Percentiles rank a stretch among this genome's conserved stretches.
phyloP scores from a whole-genome alignment of 371 early-diverging fungal genomes.

The Cokeromyces recurvatus region DNA sequence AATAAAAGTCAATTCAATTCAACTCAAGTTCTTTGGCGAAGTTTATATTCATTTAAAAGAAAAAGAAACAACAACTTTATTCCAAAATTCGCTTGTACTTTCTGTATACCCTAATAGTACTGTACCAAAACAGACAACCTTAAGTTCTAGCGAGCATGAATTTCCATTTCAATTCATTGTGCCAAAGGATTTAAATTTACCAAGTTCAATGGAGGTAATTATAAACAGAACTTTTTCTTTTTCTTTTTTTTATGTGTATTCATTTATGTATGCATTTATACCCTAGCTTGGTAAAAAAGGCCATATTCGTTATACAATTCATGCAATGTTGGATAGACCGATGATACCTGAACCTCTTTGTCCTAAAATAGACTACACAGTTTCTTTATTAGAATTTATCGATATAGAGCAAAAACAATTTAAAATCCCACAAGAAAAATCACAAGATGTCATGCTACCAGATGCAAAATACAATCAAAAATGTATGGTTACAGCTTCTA shows the following conservation, averaged over 20 bases:
- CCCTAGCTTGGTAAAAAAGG: slow-evolving; percentile 25
- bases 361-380: slow-evolving; percentile 33
- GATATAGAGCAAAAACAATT: slow-evolving; percentile 28
- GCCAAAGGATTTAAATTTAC: slow-evolving; percentile 33
- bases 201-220: slow-evolving; percentile 45
- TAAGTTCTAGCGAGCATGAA: slow-evolving; percentile 33
- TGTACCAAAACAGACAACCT: slow-evolving; percentile 11
- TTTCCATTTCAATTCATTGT: slow-evolving; percentile 41
- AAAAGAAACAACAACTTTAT: slow-evolving; percentile 33
- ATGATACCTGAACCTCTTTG: slow-evolving; percentile 41
- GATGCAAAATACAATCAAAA: slow-evolving; percentile 24
- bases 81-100: slow-evolving; percentile 24
- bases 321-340: slow-evolving; percentile 33
- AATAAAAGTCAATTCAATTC: slow-evolving; percentile 40
- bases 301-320: slow-evolving; percentile 35
- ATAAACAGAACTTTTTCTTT: not conserved
- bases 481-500: slow-evolving; percentile 26
- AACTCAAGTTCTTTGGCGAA: slow-evolving; percentile 34
- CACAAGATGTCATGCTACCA: slow-evolving; percentile 15
- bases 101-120: slow-evolving; percentile 15
- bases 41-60: slow-evolving; percentile 32
- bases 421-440: slow-evolving; percentile 26
- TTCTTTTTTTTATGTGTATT: too few relatives aligned
- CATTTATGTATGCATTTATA: too few relatives aligned
- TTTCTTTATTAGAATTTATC: slow-evolving; percentile 38